These are phyloP conservation scores for Fusarium bulbicola DNA, from an alignment of 2,329 filamentous ascomycete species.

Conservation along the genomic window DNA sequence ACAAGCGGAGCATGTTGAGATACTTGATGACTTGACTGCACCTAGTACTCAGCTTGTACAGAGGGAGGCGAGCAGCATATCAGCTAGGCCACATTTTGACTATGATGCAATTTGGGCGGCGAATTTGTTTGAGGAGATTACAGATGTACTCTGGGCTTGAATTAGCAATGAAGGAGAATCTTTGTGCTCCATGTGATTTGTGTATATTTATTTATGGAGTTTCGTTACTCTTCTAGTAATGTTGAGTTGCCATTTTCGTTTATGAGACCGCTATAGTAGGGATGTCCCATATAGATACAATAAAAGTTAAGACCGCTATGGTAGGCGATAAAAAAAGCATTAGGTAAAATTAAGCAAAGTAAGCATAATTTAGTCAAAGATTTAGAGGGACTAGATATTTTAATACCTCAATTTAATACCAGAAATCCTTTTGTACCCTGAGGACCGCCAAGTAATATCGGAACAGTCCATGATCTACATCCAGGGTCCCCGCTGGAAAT, in stretches of 20 bases:
- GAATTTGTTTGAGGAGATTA: constrained; percentile 13
- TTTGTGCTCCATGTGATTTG: fast-evolving
- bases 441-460: too few species aligned
- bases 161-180: fast-evolving
- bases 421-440: too few species aligned
- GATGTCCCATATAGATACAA: neutral
- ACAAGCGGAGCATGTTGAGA: fast-evolving
- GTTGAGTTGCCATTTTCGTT: neutral
- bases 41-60: neutral
- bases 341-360: too few species aligned
- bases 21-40: fast-evolving
- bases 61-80: neutral
- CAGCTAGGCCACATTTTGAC: neutral
- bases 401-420: too few species aligned
- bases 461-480: neutral
- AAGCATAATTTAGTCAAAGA: too few species aligned
- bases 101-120: constrained; percentile 21
- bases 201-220: neutral
- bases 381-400: too few species aligned
- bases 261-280: neutral
- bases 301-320: too few species aligned
- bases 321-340: too few species aligned
- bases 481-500: neutral
- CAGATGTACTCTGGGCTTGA: constrained; percentile 7
- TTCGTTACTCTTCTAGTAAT: neutral